Percentiles rank a stretch among this genome's conserved stretches.
phyloP scores from a whole-genome alignment of 2,329 filamentous ascomycete species.

The Chaetomiaceae sp. region DNA sequence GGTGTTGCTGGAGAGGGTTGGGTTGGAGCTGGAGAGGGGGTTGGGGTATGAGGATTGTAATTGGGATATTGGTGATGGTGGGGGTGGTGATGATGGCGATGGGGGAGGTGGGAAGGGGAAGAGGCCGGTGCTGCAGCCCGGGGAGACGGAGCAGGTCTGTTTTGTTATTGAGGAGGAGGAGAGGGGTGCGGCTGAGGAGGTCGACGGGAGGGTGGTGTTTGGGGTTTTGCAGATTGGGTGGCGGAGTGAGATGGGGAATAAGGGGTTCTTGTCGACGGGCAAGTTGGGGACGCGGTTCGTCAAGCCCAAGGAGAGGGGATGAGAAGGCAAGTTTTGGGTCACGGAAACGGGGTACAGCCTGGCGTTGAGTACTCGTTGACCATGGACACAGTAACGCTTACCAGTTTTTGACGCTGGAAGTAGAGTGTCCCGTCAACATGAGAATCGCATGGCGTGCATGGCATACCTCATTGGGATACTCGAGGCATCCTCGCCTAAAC shows the following conservation, averaged over 20 bases:
- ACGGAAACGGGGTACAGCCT: background rate
- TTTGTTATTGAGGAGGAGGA: constrained; percentile 53
- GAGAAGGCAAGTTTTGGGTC: background rate
- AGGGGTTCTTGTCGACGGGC: constrained; percentile 81
- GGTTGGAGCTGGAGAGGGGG: constrained; percentile 49
- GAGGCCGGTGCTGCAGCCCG: constrained; percentile 56
- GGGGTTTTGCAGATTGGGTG: constrained; percentile 84
- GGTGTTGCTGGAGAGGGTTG: constrained; percentile 69
- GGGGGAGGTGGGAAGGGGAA: constrained; percentile 28
- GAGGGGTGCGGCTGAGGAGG: constrained; percentile 35
- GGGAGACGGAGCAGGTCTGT: constrained; percentile 62
- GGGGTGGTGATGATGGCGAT: background rate
- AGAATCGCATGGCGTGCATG: no score
- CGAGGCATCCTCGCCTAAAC: no score
- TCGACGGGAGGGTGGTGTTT: constrained; percentile 59
- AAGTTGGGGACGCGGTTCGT: constrained; percentile 58
- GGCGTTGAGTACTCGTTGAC: no score
- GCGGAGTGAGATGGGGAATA: constrained; percentile 85
- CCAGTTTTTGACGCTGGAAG: no score
- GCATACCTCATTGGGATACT: no score
- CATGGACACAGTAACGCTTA: no score
- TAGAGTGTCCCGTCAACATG: no score
- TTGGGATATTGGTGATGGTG: constrained; percentile 37
- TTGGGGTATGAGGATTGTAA: constrained; percentile 53
- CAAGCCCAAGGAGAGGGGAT: constrained; percentile 5